A percentile compares a stretch with the other conserved stretches of the same genome.
phyloP scores from a whole-genome alignment of 2,329 filamentous ascomycete species.

The Beauveria varroae region DNA sequence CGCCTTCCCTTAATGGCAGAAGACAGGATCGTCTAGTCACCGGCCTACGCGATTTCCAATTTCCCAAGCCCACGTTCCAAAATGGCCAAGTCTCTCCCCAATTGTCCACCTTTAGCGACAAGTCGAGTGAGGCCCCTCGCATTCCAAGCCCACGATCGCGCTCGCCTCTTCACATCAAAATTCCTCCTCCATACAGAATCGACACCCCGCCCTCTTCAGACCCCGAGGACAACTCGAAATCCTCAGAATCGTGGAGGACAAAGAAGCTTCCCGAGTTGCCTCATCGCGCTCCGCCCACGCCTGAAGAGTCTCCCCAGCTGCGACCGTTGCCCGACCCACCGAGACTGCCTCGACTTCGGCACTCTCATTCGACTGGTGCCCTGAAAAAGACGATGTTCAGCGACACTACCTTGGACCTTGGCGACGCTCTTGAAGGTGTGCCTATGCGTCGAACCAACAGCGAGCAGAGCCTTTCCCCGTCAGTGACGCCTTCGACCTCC shows the following conservation, averaged over 20 bases:
- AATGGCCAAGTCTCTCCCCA: slow-evolving; percentile 19
- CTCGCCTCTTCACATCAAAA: slow-evolving; percentile 18
- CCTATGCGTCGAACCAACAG: slow-evolving; percentile 22
- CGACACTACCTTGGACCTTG: slow-evolving; percentile 21
- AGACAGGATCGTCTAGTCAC: slow-evolving; percentile 19
- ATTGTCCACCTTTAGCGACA: slow-evolving; percentile 17
- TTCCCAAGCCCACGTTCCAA: slow-evolving; percentile 27
- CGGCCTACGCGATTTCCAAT: slow-evolving; percentile 29
- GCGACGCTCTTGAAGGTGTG: slow-evolving; percentile 18
- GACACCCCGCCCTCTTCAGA: slow-evolving; percentile 29
- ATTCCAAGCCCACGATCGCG: slow-evolving; percentile 20
- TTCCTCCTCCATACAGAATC: slow-evolving; percentile 16
- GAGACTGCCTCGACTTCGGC: slow-evolving; percentile 15
- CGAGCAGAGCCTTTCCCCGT: slow-evolving; percentile 24
- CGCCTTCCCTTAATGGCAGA: slow-evolving; percentile 19
- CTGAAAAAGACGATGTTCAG: slow-evolving; percentile 21
- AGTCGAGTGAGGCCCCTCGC: slow-evolving; percentile 18
- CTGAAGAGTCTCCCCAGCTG: slow-evolving; percentile 28
- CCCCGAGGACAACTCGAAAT: slow-evolving; percentile 22
- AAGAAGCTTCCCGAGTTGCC: slow-evolving; percentile 23
- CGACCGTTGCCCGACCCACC: slow-evolving; percentile 20
- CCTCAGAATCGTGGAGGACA: slow-evolving; percentile 13
- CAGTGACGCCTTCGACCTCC: slow-evolving; percentile 20
- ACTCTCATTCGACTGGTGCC: slow-evolving; percentile 21
- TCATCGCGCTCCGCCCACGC: slow-evolving; percentile 22